Evolutionary conservation across 257 asterid species (phyloP).

Genomic region (Nicotiana knightiana): DNA sequence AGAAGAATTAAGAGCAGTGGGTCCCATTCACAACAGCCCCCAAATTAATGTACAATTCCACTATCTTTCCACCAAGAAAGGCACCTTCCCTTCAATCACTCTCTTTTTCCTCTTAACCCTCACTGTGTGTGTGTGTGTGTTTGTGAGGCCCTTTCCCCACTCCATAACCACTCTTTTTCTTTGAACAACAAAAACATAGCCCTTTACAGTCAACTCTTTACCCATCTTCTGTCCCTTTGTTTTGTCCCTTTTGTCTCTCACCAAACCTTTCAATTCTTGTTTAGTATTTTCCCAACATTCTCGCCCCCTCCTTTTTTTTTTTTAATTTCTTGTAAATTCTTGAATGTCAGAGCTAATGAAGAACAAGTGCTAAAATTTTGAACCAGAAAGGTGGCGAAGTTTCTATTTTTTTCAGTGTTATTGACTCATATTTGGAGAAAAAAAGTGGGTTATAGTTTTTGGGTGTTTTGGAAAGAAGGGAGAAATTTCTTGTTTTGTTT

Average conservation of each 20-base stretch:
- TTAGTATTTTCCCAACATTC: not conserved
- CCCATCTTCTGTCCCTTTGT: not conserved
- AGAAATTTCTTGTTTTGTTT: not conserved
- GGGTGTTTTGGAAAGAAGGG: not conserved
- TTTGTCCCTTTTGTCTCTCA: conserved; percentile 7
- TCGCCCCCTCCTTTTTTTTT: not conserved
- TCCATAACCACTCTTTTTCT: conserved; percentile 2
- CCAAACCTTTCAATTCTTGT: not conserved
- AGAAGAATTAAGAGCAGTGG: not conserved
- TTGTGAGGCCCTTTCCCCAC: not conserved
- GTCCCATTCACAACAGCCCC: not conserved
- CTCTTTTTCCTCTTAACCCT: not conserved
- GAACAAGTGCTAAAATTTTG: not conserved
- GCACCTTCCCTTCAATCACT: not conserved
- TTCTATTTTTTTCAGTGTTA: not conserved
- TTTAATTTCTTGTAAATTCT: not conserved
- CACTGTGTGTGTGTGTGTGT: too few relatives aligned
- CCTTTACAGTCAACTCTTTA: conserved; percentile 9
- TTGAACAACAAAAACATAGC: not conserved
- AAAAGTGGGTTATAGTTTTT: not conserved
- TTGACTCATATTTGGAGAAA: not conserved
- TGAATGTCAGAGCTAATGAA: not conserved
- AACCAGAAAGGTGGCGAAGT: not conserved
- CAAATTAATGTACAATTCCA: not conserved
- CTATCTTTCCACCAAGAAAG: not conserved